Evolutionary conservation across 1,139 yeast species (phyloP).

Genomic region (Arxiozyma telluris): DNA sequence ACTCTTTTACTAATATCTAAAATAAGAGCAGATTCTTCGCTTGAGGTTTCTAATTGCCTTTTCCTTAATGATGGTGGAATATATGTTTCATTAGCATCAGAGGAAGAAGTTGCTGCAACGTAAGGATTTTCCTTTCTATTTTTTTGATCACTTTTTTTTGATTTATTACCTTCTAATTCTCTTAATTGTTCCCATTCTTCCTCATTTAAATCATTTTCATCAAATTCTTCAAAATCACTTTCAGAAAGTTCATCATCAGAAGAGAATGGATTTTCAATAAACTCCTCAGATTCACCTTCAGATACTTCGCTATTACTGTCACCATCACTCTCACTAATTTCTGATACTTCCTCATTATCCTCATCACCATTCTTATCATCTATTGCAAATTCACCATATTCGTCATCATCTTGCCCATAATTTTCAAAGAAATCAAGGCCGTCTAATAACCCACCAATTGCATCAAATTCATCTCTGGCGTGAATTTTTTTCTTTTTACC

Average conservation of each 20-base stretch:
- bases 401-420: slow-evolving; percentile 29
- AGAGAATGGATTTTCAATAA: slow-evolving; percentile 28
- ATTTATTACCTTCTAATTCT: slow-evolving; percentile 31
- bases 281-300: slow-evolving; percentile 12
- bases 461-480: slow-evolving; percentile 51
- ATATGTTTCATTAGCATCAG: slow-evolving; percentile 35
- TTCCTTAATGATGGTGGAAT: slow-evolving; percentile 79
- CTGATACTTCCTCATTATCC: slow-evolving; percentile 7
- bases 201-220: slow-evolving; percentile 38
- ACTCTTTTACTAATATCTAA: slow-evolving; percentile 48
- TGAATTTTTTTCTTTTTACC: slow-evolving; percentile 41
- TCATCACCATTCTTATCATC: slow-evolving; percentile 14
- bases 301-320: slow-evolving; percentile 18
- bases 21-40: slow-evolving; percentile 41
- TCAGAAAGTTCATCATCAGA: slow-evolving; percentile 43
- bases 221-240: slow-evolving; percentile 40
- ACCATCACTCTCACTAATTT: slow-evolving; percentile 8
- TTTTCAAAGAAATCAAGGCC: slow-evolving; percentile 62
- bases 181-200: slow-evolving; percentile 36
- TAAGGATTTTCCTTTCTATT: slow-evolving; percentile 67
- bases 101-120: slow-evolving; percentile 53
- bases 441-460: slow-evolving; percentile 63
- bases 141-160: slow-evolving; percentile 1
- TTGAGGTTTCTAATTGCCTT: slow-evolving; percentile 35
- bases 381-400: slow-evolving; percentile 22